Conservation (phyloP, 169 alveolate genomes). For the Eimeria maxima region DNA sequence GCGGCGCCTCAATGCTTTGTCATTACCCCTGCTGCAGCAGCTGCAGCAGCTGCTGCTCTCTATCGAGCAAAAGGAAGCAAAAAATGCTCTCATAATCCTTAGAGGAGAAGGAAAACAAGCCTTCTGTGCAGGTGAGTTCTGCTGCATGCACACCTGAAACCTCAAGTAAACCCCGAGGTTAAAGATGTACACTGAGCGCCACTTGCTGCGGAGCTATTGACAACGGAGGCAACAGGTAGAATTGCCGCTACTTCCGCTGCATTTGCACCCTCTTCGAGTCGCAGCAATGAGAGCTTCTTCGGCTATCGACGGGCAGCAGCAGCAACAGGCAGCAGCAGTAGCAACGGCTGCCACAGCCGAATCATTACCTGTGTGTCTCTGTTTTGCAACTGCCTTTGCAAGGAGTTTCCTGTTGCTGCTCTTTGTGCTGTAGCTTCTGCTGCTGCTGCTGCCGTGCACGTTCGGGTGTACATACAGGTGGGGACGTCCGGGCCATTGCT, state of each 20-base stretch:
- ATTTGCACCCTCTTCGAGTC: too few species aligned
- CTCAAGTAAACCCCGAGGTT: neutral
- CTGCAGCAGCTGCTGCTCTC: slow-evolving; percentile 1
- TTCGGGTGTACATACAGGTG: slow-evolving; percentile 86
- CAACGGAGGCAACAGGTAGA: too few species aligned
- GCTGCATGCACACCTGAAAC: neutral
- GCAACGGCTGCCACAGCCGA: neutral
- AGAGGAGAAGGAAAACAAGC: slow-evolving; percentile 90
- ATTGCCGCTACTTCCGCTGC: too few species aligned
- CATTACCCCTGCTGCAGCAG: slow-evolving; percentile 38
- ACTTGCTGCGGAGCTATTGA: too few species aligned
- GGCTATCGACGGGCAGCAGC: neutral
- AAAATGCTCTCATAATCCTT: slow-evolving; percentile 79
- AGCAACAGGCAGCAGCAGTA: neutral
- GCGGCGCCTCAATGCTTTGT: slow-evolving; percentile 65
- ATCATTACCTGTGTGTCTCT: neutral
- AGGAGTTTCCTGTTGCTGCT: neutral
- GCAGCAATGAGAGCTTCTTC: neutral
- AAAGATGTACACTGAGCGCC: neutral
- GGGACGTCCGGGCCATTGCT: slow-evolving; percentile 89
- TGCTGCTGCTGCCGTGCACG: neutral
- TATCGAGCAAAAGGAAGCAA: neutral
- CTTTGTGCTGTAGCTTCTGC: neutral
- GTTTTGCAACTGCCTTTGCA: neutral
- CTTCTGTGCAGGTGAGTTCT: slow-evolving; percentile 89